A percentile compares a stretch with the other conserved stretches of the same genome.
phyloP scores from a whole-genome alignment of 331 rosid species.

The Telfairia occidentalis region DNA sequence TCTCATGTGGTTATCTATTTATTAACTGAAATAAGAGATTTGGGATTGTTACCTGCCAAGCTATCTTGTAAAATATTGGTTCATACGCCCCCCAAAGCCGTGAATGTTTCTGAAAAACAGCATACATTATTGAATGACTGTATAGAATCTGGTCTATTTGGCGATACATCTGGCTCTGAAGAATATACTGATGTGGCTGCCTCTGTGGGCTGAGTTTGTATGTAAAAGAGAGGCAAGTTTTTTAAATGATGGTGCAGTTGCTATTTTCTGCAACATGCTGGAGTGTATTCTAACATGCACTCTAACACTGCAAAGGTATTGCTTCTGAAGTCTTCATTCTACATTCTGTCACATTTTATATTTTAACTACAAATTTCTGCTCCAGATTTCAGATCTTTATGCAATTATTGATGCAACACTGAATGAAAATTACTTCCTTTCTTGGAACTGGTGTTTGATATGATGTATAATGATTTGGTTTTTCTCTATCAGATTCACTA shows the following conservation, averaged over 20 bases:
- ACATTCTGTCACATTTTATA: not conserved
- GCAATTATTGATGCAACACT: not conserved
- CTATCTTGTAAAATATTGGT: slow-evolving; percentile 12
- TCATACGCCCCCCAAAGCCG: slow-evolving; percentile 7
- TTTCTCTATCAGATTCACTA: not conserved
- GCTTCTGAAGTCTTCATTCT: not conserved
- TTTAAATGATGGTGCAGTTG: not conserved
- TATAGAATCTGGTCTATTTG: slow-evolving; percentile 11
- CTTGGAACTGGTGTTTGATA: not conserved
- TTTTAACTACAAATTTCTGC: not conserved
- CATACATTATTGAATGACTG: slow-evolving; percentile 5
- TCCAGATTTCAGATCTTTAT: not conserved
- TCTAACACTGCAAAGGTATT: not conserved
- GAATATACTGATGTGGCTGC: slow-evolving; percentile 35
- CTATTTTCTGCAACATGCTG: not conserved
- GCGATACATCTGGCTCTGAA: slow-evolving; percentile 33
- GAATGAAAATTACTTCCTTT: too few species aligned
- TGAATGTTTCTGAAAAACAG: slow-evolving; percentile 20
- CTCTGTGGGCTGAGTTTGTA: slow-evolving; percentile 28
- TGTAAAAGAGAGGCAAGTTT: not conserved
- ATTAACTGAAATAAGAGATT: slow-evolving; percentile 37
- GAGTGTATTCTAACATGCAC: not conserved
- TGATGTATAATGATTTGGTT: too few species aligned
- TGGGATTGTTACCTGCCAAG: slow-evolving; percentile 38
- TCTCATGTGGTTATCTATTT: slow-evolving; percentile 15